Base-by-base conservation (phyloP, 805 yeast genomes). In the Ogataea ganodermae region DNA sequence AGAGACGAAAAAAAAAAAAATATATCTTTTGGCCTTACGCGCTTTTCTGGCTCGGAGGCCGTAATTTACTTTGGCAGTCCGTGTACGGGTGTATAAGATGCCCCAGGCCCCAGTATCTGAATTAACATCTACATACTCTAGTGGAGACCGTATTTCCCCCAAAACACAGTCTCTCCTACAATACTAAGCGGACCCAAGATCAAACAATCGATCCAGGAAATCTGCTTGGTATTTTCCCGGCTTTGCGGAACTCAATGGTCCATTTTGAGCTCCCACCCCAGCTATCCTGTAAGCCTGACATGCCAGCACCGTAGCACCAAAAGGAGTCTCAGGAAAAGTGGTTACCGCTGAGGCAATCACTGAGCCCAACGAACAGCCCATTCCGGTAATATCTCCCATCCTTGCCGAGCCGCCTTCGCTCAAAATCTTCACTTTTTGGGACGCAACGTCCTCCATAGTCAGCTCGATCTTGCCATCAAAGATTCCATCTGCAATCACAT, bases 351-450 rank as follows among this genome's bases (percentile, higher is more conserved):
- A 71, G 0, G 86, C 83, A 44, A 89, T 79, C 0, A 80, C 75
- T 37, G 90, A 81, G 1, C 96, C 96, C 31, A 89, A 66, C 0
- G 92, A 79, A 52, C 96, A 89, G 0, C 96, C 96, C 2, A 90
- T 72, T 0, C 95, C 96, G 0, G 96, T 89, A 4, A 89, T 77
- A 9, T 69, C 62, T 0, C 84, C 83, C 85, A 89, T 82, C 14
- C 81, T 55, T 17, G 66, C 66, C 54, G 79, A 75, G 1, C 94
- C 89, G 5, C 91, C 92, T 7, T 38, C 23, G 7, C 57, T 48
- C 4, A 82, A 60, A 2, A 60, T 55, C 2, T 58, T 60, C 2
- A 65, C 63, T 21, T 64, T 60, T n/a, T 69, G 70, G 13, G 56
- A 8, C 0, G 21, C 16, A 7, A 46, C 20, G n/a, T 51, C 56